Evolutionary conservation across 176 grass and related monocot species (phyloP), one percentile per base, ranked within the genome.

Genomic region (Pharus latifolius): DNA sequence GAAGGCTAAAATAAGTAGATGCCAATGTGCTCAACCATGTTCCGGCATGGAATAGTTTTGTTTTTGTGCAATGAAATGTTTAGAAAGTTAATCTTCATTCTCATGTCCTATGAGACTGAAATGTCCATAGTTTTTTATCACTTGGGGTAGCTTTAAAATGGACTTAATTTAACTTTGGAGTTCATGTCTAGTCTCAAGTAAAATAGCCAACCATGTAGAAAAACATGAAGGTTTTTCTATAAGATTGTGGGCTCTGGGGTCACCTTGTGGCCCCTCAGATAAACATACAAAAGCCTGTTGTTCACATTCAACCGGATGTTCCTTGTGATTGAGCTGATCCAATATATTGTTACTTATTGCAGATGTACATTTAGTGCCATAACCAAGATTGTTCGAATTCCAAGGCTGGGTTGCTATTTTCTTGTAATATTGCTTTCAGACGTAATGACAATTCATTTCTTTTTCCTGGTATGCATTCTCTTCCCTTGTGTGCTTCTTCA

Each of bases 381-480:
- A 82, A 92, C 93, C 20, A 92, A 92, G 50, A 73, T 96, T 75
- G 80, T 87, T 38, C 70, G 85, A 17, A 76, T 96, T 62, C 80
- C 93, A 58, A 73, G 88, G 28, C 46, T 96, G 35, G 88, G 93
- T 32, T 91, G 89, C 54, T 96, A 96, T 81, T 96, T 96, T 81
- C 86, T 96, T 75, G 93, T 96, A 42, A 96, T 96, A 74, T 38
- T 96, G 10, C 80, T 96, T 70, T 92, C 93, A 47, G 93, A 96
- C 82, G 86, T 96, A 12, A 96, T 96, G 93, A 96, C 93, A 49
- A 92, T 90, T 73, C 93, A 96, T 83, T 96, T 96, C 93, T 96
- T 96, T 87, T 96, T 92, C 74, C 86, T 92, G 93, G 93, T 96
- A 91, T 48, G 84, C 69, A 78, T 84, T 33, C 50, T 61, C 22